Conservation (phyloP, 2,329 filamentous ascomycete species). For the Pseudocercospora macadamiae region DNA sequence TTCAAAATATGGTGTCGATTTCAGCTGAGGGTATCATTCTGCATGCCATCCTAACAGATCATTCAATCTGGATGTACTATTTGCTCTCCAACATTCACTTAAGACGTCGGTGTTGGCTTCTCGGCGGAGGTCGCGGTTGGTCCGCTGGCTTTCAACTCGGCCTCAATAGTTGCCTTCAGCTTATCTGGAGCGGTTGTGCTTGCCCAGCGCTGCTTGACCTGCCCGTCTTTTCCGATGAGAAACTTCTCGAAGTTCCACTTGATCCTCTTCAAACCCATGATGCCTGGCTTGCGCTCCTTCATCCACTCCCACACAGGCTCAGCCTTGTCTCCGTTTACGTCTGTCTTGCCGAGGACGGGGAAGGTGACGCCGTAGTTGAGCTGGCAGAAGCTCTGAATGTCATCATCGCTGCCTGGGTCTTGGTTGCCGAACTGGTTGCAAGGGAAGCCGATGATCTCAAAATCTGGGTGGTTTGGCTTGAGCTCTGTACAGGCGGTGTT, state of each 20-base stretch:
- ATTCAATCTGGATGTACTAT: not conserved
- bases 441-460: slow-evolving; percentile 90
- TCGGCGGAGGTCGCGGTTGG: slow-evolving; percentile 15
- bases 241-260: slow-evolving; percentile 99
- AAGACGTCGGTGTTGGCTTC: slow-evolving; percentile 21
- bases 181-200: slow-evolving; percentile 83
- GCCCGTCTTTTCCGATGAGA: slow-evolving; percentile 80
- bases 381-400: slow-evolving; percentile 75
- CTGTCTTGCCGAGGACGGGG: slow-evolving; percentile 86
- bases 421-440: slow-evolving; percentile 97
- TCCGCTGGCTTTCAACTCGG: slow-evolving; percentile 29
- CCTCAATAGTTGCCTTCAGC: slow-evolving; percentile 63
- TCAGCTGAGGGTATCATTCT: slow-evolving; percentile 26
- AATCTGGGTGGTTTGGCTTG: slow-evolving; percentile 70
- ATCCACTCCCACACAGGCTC: slow-evolving; percentile 78
- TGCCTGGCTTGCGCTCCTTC: slow-evolving; percentile 72
- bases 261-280: slow-evolving; percentile 84
- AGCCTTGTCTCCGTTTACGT: slow-evolving; percentile 86
- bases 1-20: slow-evolving; percentile 37
- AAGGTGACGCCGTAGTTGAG: slow-evolving; percentile 93
- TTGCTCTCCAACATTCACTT: not conserved
- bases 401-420: slow-evolving; percentile 74
- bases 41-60: not conserved
- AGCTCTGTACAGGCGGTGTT: slow-evolving; percentile 47
- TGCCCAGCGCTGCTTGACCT: slow-evolving; percentile 84